Base-by-base conservation (phyloP, 805 yeast genomes). In the Torulaspora maleeae region DNA sequence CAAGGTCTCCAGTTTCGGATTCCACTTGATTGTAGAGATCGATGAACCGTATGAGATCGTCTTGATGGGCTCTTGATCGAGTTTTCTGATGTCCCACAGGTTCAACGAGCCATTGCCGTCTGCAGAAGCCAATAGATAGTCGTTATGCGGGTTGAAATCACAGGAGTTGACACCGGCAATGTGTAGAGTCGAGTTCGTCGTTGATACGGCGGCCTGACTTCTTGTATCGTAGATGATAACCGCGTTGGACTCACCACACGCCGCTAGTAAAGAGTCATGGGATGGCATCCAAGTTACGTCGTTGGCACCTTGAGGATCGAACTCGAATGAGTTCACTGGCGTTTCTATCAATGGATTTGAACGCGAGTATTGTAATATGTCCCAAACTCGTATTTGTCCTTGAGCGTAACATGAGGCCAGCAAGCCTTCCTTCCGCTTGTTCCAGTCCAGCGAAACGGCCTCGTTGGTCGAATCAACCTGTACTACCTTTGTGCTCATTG, bases 361-460 rank as follows among this genome's bases (percentile, higher is more conserved):
- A 46, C 39, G 54, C 42, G 62, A 53, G 47, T 69, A 76, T 47
- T 65, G 63, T 11, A 67, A 75, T 1, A 90, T 65, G 59, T 90
- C 91, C 82, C 85, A 87, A 2, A 85, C 51, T 19, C 78, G 78
- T 2, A 86, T 66, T 5, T 71, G 58, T 2, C 93, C 93, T 49
- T 76, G 81, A 55, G 80, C 73, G 17, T 86, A 75, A 2, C 82
- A 86, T 1, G 83, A 68, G 0, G 81, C 70, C 28, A 86, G 57
- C 4, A 64, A 60, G 0, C 90, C 95, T 55, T 83, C 83, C 13
- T 60, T 68, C 42, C 73, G 76, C 8, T 63, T 60, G 58, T 86
- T 88, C 96, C 96, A 90, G 46, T 78, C 77, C 4, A 87, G 55
- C 0, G 90, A 87, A 62, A 81, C 79, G 0, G 83, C 82, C 51